Evolutionary conservation across 495 filamentous ascomycete genomes (phyloP).

Genomic region (Chaetomium tenue): DNA sequence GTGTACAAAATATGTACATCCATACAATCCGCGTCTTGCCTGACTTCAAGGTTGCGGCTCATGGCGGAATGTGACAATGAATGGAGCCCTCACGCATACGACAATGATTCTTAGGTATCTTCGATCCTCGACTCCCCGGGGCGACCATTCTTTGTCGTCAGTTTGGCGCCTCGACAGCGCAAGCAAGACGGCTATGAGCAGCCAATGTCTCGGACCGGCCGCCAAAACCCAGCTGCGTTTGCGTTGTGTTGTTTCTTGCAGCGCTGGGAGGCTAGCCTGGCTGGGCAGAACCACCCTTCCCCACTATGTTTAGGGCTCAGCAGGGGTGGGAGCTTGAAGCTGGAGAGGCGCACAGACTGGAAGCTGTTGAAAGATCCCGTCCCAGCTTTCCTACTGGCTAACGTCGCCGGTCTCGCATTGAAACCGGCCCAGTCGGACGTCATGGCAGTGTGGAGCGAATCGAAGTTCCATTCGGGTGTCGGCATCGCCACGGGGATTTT

Average conservation of each 20-base stretch:
- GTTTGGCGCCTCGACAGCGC: not conserved
- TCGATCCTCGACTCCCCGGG: not conserved
- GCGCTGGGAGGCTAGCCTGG: too few species aligned
- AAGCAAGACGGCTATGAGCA: slow-evolving; percentile 6
- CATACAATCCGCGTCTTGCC: not conserved
- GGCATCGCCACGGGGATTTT: not conserved
- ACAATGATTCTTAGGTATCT: not conserved
- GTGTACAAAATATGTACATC: not conserved
- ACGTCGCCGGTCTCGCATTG: not conserved
- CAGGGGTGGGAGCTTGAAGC: slow-evolving; percentile 11
- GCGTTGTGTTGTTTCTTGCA: slow-evolving; percentile 2
- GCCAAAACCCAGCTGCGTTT: not conserved
- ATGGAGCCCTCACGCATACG: not conserved
- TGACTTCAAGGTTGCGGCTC: not conserved
- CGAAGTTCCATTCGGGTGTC: not conserved
- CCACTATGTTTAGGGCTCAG: slow-evolving; percentile 19
- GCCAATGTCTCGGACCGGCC: slow-evolving; percentile 14
- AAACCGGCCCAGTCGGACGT: slow-evolving; percentile 3
- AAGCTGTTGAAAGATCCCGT: slow-evolving; percentile 22
- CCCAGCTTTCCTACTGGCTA: slow-evolving; percentile 14
- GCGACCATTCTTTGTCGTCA: not conserved
- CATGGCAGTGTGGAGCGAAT: not conserved
- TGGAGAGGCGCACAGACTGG: slow-evolving; percentile 20
- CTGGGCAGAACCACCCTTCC: not conserved
- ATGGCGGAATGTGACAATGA: not conserved